Percentiles rank a stretch among this genome's conserved stretches.
Conservation (phyloP, 2,329 filamentous ascomycete species). For the Ophiostoma pallidulum region DNA sequence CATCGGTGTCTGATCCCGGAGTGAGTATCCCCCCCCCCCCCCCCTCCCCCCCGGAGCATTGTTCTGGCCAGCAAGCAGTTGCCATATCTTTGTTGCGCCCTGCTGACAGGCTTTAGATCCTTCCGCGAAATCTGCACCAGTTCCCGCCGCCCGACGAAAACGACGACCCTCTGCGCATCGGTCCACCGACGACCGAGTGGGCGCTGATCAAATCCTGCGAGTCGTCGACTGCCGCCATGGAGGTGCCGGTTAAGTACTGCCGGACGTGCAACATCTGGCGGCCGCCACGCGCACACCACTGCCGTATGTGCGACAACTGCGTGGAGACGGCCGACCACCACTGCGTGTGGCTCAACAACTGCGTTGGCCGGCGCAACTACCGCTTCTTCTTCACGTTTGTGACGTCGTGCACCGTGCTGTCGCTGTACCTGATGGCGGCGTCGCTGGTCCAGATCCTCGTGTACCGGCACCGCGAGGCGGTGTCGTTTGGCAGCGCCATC, state of each 20-base stretch:
- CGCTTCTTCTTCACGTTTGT: conserved; percentile 96
- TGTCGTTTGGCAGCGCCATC: conserved; percentile 61
- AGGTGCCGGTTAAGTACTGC: conserved; percentile 97
- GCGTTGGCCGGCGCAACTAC: conserved; percentile 92
- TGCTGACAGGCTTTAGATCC: conserved; percentile 52
- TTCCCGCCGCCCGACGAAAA: conserved; percentile 68
- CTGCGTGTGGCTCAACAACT: conserved; percentile 99
- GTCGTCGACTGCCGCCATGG: conserved; percentile 75
- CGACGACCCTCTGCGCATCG: conserved; percentile 72
- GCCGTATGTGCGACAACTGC: conserved; percentile 92
- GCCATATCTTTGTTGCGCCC: too few relatives aligned
- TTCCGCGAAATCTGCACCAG: conserved; percentile 83
- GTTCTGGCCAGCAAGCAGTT: too few relatives aligned
- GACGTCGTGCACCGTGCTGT: conserved; percentile 64
- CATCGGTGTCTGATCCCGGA: conserved; percentile 84
- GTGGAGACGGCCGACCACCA: conserved; percentile 97
- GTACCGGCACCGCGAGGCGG: conserved; percentile 53
- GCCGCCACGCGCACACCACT: conserved; percentile 90
- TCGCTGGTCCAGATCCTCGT: conserved; percentile 73
- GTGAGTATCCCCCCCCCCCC: conserved; percentile 48
- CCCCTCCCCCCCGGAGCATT: too few relatives aligned
- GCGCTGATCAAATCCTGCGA: conserved; percentile 76
- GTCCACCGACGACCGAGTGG: conserved; percentile 88
- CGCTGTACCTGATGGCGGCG: conserved; percentile 64
- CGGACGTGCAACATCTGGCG: conserved; percentile 97